Evolutionary conservation across 805 yeast genomes (phyloP).

Genomic region (Ogataea neopini): DNA sequence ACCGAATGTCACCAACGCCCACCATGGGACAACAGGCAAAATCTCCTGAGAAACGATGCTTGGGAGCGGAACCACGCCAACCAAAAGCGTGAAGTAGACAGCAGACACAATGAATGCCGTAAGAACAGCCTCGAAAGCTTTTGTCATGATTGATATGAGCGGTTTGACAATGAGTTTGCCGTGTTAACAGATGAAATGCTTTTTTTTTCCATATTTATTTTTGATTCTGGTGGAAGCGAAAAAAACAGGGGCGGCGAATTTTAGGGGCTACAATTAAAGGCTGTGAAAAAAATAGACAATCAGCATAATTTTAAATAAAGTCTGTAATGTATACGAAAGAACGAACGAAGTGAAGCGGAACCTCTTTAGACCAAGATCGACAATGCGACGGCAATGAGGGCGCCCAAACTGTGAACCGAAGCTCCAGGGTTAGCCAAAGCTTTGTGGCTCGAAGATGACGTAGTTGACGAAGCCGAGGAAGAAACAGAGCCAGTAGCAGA

Average conservation of each 20-base stretch:
- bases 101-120: constrained; percentile 48
- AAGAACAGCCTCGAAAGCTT: constrained; percentile 60
- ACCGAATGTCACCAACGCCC: constrained; percentile 70
- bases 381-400: constrained; percentile 37
- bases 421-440: constrained; percentile 29
- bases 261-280: neutral
- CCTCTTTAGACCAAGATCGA: constrained; percentile 32
- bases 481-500: constrained; percentile 22
- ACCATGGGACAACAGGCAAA: constrained; percentile 67
- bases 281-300: too few relatives aligned
- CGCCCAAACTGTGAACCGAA: constrained; percentile 30
- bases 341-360: constrained; percentile 6
- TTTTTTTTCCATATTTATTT: constrained; percentile 20
- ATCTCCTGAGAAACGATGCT: constrained; percentile 50
- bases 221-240: neutral
- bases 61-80: constrained; percentile 57
- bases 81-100: constrained; percentile 51
- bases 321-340: neutral
- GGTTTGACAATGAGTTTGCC: neutral
- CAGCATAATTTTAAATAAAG: too few relatives aligned
- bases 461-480: constrained; percentile 21
- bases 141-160: constrained; percentile 48
- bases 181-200: neutral
- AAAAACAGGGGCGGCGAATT: constrained; percentile 1
- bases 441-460: constrained; percentile 8